Percentiles rank a stretch among this genome's conserved stretches.
Conservation (phyloP, 176 grass and related monocot species). For the Lolium rigidum region DNA sequence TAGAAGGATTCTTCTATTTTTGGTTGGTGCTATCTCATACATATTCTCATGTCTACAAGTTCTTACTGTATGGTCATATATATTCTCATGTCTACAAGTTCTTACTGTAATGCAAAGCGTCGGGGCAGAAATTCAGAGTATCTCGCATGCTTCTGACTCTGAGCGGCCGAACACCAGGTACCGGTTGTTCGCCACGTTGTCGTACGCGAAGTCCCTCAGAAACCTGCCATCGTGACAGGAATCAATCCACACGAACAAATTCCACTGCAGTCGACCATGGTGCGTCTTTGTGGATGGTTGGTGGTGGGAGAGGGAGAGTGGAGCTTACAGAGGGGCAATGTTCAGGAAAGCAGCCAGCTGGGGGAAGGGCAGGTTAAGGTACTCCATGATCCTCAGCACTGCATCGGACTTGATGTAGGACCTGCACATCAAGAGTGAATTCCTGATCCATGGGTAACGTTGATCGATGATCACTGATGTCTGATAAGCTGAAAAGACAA, state of each 20-base stretch:
- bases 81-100: slow-evolving; percentile 11
- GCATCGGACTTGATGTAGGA: slow-evolving; percentile 96
- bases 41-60: slow-evolving; percentile 7
- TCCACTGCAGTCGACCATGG: neutral
- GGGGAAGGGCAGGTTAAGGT: slow-evolving; percentile 82
- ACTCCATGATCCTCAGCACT: slow-evolving; percentile 91
- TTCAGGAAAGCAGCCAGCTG: slow-evolving; percentile 74
- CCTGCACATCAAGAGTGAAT: slow-evolving; percentile 26
- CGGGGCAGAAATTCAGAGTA: slow-evolving; percentile 44
- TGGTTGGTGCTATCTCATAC: slow-evolving; percentile 20
- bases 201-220: slow-evolving; percentile 81
- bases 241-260: slow-evolving; percentile 29
- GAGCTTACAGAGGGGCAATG: slow-evolving; percentile 70
- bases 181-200: slow-evolving; percentile 81
- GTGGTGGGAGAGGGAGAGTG: neutral
- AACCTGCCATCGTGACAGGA: slow-evolving; percentile 46
- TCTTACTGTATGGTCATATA: slow-evolving; percentile 22
- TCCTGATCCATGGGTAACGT: neutral
- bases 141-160: slow-evolving; percentile 80
- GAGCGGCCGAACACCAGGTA: slow-evolving; percentile 75
- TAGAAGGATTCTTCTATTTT: slow-evolving; percentile 1
- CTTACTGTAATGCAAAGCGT: slow-evolving; percentile 11
- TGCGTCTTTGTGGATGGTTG: too few species aligned
- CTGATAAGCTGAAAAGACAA: neutral
- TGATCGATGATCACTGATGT: neutral